Evolutionary conservation across 2,329 filamentous ascomycete genomes (phyloP).

Genomic region (Nannizzia gypsea): DNA sequence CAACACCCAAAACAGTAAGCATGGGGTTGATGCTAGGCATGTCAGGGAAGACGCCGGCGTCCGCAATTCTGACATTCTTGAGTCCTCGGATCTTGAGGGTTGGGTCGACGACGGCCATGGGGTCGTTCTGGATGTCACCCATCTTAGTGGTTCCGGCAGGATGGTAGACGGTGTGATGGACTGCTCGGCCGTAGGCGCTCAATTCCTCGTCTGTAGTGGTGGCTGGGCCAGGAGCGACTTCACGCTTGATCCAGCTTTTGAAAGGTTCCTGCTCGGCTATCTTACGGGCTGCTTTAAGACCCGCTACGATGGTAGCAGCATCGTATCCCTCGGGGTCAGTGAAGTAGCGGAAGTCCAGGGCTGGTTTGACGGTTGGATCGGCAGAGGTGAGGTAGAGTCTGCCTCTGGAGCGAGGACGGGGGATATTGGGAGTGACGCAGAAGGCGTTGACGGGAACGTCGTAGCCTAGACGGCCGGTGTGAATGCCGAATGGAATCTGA

Average conservation of each 20-base stretch:
- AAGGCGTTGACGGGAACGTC: conserved; percentile 62
- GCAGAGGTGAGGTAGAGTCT: conserved; percentile 64
- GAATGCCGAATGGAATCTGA: conserved; percentile 83
- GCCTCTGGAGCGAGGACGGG: conserved; percentile 65
- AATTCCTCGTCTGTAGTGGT: conserved; percentile 68
- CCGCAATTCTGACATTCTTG: conserved; percentile 64
- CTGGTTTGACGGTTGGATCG: conserved; percentile 66
- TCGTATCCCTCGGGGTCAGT: conserved; percentile 78
- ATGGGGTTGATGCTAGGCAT: conserved; percentile 84
- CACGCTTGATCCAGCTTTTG: conserved; percentile 69
- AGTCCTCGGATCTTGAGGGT: conserved; percentile 61
- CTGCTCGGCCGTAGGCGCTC: conserved; percentile 67
- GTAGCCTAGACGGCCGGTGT: conserved; percentile 71
- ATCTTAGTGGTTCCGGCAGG: conserved; percentile 84
- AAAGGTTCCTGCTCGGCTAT: conserved; percentile 66
- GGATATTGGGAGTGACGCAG: conserved; percentile 90
- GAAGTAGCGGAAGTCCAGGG: conserved; percentile 82
- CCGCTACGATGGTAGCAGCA: conserved; percentile 65
- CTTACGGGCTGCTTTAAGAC: conserved; percentile 64
- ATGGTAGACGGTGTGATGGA: conserved; percentile 82
- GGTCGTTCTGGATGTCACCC: conserved; percentile 59
- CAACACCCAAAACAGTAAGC: conserved; percentile 75
- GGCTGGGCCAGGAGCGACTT: conserved; percentile 64
- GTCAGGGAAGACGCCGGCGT: conserved; percentile 78
- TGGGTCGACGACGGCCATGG: conserved; percentile 67